A percentile compares a stretch with the other conserved stretches of the same genome.
phyloP scores from a whole-genome alignment of 140 eudicot genomes.

The Cichorium intybus region DNA sequence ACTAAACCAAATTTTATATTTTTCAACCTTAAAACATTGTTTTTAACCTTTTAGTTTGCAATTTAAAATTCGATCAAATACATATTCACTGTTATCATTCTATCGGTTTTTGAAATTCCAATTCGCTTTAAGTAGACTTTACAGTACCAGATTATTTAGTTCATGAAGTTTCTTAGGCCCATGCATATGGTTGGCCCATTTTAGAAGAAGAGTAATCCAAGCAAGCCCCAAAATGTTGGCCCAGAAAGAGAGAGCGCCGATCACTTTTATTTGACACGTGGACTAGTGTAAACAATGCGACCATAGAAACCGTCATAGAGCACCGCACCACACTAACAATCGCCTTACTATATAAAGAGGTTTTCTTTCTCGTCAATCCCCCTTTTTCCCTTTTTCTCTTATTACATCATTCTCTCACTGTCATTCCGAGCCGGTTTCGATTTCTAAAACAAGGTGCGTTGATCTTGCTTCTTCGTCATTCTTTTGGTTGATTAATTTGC shows the following conservation, averaged over 20 bases:
- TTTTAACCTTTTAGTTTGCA: too few species aligned
- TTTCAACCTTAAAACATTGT: too few species aligned
- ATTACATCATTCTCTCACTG: conserved; percentile 1
- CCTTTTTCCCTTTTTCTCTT: background rate
- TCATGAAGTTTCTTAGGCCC: background rate
- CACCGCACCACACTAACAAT: conserved; percentile 19
- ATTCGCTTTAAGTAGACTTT: too few species aligned
- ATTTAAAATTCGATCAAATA: too few species aligned
- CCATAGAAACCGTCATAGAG: conserved; percentile 21
- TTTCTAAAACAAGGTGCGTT: conserved; percentile 13
- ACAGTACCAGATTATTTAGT: background rate
- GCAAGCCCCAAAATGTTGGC: conserved; percentile 5
- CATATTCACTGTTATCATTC: too few species aligned
- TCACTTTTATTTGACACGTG: background rate
- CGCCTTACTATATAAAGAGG: background rate
- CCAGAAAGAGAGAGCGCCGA: background rate
- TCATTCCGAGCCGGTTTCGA: conserved; percentile 13
- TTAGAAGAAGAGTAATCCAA: background rate
- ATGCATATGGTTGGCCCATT: background rate
- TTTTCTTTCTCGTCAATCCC: conserved; percentile 16
- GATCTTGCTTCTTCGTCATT: background rate
- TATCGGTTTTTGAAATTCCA: too few species aligned
- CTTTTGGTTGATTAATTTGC: background rate
- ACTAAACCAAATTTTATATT: too few species aligned
- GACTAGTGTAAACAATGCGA: background rate